These are phyloP conservation scores for Plasmodium malariae DNA, from an alignment of 169 alveolate genomes.

Conservation along the genomic window DNA sequence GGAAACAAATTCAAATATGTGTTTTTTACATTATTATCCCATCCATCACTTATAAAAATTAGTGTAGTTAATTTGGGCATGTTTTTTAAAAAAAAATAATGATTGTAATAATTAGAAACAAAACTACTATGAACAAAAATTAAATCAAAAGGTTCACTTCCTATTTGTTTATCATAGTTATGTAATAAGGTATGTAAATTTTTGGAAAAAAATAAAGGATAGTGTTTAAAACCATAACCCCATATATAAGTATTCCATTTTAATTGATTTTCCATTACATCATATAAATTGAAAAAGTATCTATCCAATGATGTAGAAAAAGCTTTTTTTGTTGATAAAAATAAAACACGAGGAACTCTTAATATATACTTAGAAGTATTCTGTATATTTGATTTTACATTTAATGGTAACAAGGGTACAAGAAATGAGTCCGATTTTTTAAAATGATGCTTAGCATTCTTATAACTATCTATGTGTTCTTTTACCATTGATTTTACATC, in stretches of 20 bases:
- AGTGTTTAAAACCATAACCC: constrained; percentile 74
- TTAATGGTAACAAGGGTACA: constrained; percentile 61
- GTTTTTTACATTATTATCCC: constrained; percentile 66
- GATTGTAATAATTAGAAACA: constrained; percentile 63
- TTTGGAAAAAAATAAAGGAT: constrained; percentile 59
- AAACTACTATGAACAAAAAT: constrained; percentile 69
- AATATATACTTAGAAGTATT: constrained; percentile 44
- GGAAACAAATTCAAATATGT: constrained; percentile 66
- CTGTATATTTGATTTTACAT: constrained; percentile 28
- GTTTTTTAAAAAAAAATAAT: constrained; percentile 57
- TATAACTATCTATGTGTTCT: not conserved
- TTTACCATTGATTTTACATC: constrained; percentile 53
- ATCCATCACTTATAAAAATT: constrained; percentile 64
- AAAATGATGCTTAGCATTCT: not conserved
- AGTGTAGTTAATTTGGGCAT: constrained; percentile 68
- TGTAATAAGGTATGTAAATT: constrained; percentile 61
- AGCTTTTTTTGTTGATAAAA: constrained; percentile 58
- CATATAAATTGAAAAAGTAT: constrained; percentile 45
- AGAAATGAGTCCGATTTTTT: constrained; percentile 49
- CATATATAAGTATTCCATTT: constrained; percentile 71
- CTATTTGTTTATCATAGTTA: constrained; percentile 49
- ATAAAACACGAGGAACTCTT: constrained; percentile 72
- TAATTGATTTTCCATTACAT: constrained; percentile 60
- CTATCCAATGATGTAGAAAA: constrained; percentile 59
- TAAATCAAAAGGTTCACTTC: constrained; percentile 63